Evolutionary conservation across 768 basidiomycete genomes (phyloP).

Genomic region (Steccherinum ochraceum): DNA sequence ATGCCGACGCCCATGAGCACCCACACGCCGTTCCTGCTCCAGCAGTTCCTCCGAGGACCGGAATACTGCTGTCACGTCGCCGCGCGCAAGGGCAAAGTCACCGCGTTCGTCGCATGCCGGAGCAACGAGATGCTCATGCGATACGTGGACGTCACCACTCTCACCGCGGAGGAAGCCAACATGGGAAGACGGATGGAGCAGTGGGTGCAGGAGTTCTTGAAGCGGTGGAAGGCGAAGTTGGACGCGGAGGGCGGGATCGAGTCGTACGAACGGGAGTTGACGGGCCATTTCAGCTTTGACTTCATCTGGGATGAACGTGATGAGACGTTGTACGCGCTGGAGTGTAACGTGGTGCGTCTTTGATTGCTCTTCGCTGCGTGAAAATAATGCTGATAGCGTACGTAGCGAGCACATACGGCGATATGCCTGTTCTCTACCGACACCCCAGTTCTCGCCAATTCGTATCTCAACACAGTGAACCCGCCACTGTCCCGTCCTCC

Average conservation of each 20-base stretch:
- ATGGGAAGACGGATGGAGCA: not conserved
- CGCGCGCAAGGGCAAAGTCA: constrained; percentile 4
- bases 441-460: constrained; percentile 1
- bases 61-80: constrained; percentile 12
- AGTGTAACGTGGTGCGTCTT: constrained; percentile 9
- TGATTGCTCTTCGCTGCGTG: not conserved
- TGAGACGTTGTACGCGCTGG: constrained; percentile 4
- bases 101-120: constrained; percentile 9
- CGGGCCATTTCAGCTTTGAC: constrained; percentile 13
- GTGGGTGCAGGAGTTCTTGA: constrained; percentile 8
- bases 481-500: constrained; percentile 1
- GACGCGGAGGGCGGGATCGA: constrained; percentile 2
- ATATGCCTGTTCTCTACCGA: constrained; percentile 8
- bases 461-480: constrained; percentile 4
- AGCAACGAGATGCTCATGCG: constrained; percentile 13
- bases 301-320: constrained; percentile 8
- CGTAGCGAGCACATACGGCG: constrained; percentile 10
- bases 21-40: constrained; percentile 8
- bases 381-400: not conserved
- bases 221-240: constrained; percentile 5
- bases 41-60: constrained; percentile 7
- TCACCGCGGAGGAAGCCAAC: not conserved
- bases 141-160: constrained; percentile 9
- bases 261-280: constrained; percentile 1
- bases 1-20: constrained; percentile 9